Base-by-base conservation (phyloP, 441 rosid species). In the Omphalea diandra region DNA sequence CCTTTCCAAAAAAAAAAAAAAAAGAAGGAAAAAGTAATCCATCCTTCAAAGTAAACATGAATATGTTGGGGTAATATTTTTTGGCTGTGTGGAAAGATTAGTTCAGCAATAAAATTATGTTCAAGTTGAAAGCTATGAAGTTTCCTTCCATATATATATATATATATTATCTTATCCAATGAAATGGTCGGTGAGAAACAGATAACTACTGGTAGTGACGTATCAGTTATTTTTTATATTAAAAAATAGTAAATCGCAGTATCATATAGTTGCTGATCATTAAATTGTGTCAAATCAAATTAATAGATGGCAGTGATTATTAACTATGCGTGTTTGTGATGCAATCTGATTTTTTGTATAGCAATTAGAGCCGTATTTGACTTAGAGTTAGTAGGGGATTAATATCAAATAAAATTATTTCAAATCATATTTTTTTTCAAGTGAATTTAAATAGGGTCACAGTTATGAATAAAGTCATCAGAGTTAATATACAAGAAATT, bases 71-170 rank as follows among this genome's bases (percentile, higher is more conserved):
- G 27, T 58, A 58, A 68, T 71, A 55, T 73, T 73, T 63, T 67
- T 27, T 52, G 17, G 35, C 59, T 56, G 32, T 59, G 24, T 53
- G 43, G 68, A 68, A 72, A 65, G 67, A 17, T 60, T 40, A 62
- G 32, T 40, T 55, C 43, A 70, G 53, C 35, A 29, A 57, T 73
- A 73, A 70, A 68, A 67, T 80, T 63, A 68, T 74, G 76, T 61
- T 65, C 75, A 72, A 75, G 68, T 80, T 80, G 81, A 56, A 61
- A 65, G 61, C 50, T 69, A 4, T 70, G 73, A 67, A 65, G 75
- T 10, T 47, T 33, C 10, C 32, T 55, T n/a, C n/a, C n/a, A n/a
- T n/a, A 52, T 64, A n/a, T n/a, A 63, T 71, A 44, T 67, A 3
- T 27, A 53, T 41, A 26, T 27, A 5, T 40, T 22, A 62, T 20